phyloP scores from a whole-genome alignment of 2,329 filamentous ascomycete species.

The Cytospora schulzeri region DNA sequence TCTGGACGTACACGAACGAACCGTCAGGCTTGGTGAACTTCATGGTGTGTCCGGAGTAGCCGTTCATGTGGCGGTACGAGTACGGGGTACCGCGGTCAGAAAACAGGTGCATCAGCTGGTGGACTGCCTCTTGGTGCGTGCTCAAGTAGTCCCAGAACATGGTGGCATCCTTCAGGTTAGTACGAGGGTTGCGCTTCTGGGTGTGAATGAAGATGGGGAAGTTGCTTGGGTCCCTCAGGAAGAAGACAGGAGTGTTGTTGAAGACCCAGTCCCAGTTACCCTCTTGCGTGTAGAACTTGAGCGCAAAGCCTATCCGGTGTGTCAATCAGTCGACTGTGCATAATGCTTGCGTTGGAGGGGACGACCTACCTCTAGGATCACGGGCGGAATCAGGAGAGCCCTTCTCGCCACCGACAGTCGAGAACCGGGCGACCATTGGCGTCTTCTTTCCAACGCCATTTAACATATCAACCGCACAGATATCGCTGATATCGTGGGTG shows the following conservation, averaged over 20 bases:
- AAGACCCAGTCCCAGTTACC: constrained; percentile 77
- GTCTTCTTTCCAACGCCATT: constrained; percentile 45
- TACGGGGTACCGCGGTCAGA: constrained; percentile 67
- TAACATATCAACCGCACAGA: constrained; percentile 3
- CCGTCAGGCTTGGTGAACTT: constrained; percentile 69
- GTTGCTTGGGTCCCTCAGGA: constrained; percentile 72
- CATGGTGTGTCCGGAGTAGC: constrained; percentile 67
- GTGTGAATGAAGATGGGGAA: constrained; percentile 78
- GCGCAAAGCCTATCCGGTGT: constrained; percentile 56
- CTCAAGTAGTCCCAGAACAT: constrained; percentile 63
- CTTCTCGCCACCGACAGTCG: constrained; percentile 71
- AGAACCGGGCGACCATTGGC: constrained; percentile 70
- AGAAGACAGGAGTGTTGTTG: constrained; percentile 79
- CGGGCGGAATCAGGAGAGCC: constrained; percentile 77
- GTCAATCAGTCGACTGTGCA: constrained; percentile 1
- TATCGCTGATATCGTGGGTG: constrained; percentile 30
- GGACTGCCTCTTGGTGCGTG: constrained; percentile 63
- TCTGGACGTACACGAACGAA: constrained; percentile 66
- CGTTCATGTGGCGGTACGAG: constrained; percentile 68
- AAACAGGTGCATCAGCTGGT: constrained; percentile 68
- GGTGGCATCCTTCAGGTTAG: constrained; percentile 69
- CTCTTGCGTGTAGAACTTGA: constrained; percentile 75
- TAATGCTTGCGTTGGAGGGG: not conserved
- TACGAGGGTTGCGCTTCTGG: constrained; percentile 74
- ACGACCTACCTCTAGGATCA: constrained; percentile 63